phyloP scores from a whole-genome alignment of 1,139 yeast species.

The Candida frijolesensis region DNA sequence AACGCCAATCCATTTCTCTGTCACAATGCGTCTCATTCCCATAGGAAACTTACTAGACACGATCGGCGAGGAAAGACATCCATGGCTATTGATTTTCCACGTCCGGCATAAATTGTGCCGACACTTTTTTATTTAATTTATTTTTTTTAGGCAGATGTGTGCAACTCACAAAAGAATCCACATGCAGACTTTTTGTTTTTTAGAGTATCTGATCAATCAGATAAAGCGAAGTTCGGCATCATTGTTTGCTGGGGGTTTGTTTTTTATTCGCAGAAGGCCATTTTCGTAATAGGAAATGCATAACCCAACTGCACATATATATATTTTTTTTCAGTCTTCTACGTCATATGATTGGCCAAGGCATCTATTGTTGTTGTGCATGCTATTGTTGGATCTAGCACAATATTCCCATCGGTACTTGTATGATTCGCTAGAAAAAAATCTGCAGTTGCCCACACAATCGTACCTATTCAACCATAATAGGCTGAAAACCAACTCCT shows the following conservation, averaged over 20 bases:
- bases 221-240: constrained; percentile 4
- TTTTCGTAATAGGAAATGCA: not conserved
- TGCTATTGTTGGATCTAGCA: not conserved
- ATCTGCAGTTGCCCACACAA: not conserved
- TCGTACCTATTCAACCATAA: not conserved
- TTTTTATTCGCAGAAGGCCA: not conserved
- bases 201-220: not conserved
- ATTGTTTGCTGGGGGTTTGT: not conserved
- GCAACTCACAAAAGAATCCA: not conserved
- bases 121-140: not conserved
- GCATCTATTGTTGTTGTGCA: not conserved
- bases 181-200: constrained; percentile 3
- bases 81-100: not conserved
- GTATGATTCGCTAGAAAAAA: not conserved
- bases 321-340: not conserved
- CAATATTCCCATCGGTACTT: not conserved
- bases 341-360: not conserved
- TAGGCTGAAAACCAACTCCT: not conserved
- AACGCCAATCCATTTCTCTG: not conserved
- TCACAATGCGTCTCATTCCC: not conserved
- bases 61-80: not conserved
- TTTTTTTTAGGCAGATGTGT: not conserved
- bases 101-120: not conserved
- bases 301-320: not conserved
- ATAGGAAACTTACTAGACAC: not conserved